These are phyloP conservation scores for Karstenula rhodostoma DNA, from an alignment of 2,329 filamentous ascomycete species.

Conservation along the genomic window DNA sequence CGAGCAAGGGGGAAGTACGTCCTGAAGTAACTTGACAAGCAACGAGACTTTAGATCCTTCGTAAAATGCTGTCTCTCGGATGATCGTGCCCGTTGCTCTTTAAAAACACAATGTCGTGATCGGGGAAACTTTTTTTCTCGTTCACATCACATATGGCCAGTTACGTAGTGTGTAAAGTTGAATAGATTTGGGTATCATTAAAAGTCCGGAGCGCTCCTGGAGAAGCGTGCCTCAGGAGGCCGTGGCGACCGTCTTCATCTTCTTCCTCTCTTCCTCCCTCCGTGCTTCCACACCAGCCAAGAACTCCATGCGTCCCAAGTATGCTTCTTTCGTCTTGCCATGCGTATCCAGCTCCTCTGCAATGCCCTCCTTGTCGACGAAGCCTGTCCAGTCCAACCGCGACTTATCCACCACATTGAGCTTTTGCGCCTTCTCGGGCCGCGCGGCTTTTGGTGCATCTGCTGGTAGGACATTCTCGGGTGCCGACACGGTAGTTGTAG, in stretches of 20 bases:
- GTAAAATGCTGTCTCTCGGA: no score
- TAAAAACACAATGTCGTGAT: background rate
- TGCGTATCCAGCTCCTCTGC: constrained; percentile 68
- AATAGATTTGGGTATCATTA: constrained; percentile 1
- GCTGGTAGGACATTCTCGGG: constrained; percentile 26
- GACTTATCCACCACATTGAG: constrained; percentile 74
- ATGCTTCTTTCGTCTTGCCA: constrained; percentile 69
- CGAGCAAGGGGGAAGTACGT: no score
- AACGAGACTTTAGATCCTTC: no score
- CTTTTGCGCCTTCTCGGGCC: constrained; percentile 60
- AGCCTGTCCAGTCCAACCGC: constrained; percentile 70
- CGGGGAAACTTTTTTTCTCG: background rate
- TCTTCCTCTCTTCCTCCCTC: constrained; percentile 64
- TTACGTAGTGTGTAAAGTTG: background rate
- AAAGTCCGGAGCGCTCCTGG: background rate
- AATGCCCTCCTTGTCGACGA: constrained; percentile 68
- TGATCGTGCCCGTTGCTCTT: no score
- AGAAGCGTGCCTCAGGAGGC: background rate
- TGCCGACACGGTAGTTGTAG: constrained; percentile 8
- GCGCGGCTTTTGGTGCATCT: constrained; percentile 23
- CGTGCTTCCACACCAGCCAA: constrained; percentile 65
- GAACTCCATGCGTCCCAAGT: constrained; percentile 69
- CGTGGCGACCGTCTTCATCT: constrained; percentile 50
- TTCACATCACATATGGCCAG: background rate
- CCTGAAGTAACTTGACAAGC: no score